phyloP scores from a whole-genome alignment of 768 basidiomycete species.

The Dioszegia aurantiaca region DNA sequence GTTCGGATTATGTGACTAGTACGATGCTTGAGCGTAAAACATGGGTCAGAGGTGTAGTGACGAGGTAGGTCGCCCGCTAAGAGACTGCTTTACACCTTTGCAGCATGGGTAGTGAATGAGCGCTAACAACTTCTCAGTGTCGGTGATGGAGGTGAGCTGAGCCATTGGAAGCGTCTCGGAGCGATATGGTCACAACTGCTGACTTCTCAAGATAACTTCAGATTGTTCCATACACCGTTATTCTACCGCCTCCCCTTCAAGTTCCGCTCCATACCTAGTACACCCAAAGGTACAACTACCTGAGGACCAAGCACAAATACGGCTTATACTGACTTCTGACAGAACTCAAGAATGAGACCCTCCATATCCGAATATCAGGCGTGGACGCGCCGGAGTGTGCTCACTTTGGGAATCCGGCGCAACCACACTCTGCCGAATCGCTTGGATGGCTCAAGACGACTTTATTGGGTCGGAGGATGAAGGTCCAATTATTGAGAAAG shows the following conservation, averaged over 20 bases:
- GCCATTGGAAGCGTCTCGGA: neutral
- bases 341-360: conserved; percentile 76
- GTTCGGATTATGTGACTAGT: conserved; percentile 69
- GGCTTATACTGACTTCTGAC: too few species aligned
- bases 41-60: conserved; percentile 78
- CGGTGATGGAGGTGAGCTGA: conserved; percentile 41
- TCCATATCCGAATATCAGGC: conserved; percentile 83
- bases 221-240: conserved; percentile 79
- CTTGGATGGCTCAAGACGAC: conserved; percentile 58
- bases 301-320: too few species aligned
- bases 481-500: conserved; percentile 67
- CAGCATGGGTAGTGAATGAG: too few species aligned
- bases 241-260: conserved; percentile 74
- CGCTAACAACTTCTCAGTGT: too few species aligned
- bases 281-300: conserved; percentile 58
- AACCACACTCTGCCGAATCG: conserved; percentile 72
- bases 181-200: neutral
- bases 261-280: conserved; percentile 63
- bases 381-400: conserved; percentile 89
- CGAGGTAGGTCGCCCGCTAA: conserved; percentile 61
- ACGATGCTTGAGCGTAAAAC: conserved; percentile 60
- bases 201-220: conserved; percentile 65
- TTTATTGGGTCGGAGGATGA: conserved; percentile 56
- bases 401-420: conserved; percentile 78
- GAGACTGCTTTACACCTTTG: too few species aligned